Conservation (phyloP, 257 asterid species). For the Ajuga chamaepitys region DNA sequence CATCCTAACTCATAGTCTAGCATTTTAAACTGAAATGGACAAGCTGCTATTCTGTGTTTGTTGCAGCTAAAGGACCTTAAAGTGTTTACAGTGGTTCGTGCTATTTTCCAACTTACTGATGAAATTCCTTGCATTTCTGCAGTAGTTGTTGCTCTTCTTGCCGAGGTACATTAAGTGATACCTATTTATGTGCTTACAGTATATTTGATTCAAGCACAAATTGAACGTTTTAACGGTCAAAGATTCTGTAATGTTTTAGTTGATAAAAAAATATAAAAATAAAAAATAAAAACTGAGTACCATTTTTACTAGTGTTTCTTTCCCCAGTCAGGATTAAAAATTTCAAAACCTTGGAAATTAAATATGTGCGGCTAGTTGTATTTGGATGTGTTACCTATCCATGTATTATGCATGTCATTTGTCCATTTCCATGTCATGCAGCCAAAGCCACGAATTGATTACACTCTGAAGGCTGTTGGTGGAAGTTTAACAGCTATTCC, state of each 20-base stretch:
- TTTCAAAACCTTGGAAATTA: background rate
- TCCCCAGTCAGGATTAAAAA: background rate
- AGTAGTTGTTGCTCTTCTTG: slow-evolving; percentile 95
- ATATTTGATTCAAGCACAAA: background rate
- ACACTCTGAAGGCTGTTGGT: slow-evolving; percentile 89
- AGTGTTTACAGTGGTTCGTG: slow-evolving; percentile 92
- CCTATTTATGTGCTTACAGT: background rate
- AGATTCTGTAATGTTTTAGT: background rate
- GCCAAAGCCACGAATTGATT: slow-evolving; percentile 96
- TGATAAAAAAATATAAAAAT: background rate
- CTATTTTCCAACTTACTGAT: slow-evolving; percentile 88
- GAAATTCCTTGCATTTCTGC: slow-evolving; percentile 99
- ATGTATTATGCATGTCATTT: slow-evolving; percentile 9
- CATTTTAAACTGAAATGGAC: slow-evolving; percentile 2
- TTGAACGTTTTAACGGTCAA: background rate
- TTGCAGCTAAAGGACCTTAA: slow-evolving; percentile 96
- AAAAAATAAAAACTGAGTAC: no score
- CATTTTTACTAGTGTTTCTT: background rate
- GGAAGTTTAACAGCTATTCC: slow-evolving; percentile 97
- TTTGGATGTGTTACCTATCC: background rate
- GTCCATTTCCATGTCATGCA: slow-evolving; percentile 28
- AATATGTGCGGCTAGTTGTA: background rate
- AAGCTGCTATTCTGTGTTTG: slow-evolving; percentile 7
- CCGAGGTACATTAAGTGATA: slow-evolving; percentile 53
- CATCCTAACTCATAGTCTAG: background rate